phyloP scores from a whole-genome alignment of 2,329 filamentous ascomycete species.

The Juglanconis juglandina region DNA sequence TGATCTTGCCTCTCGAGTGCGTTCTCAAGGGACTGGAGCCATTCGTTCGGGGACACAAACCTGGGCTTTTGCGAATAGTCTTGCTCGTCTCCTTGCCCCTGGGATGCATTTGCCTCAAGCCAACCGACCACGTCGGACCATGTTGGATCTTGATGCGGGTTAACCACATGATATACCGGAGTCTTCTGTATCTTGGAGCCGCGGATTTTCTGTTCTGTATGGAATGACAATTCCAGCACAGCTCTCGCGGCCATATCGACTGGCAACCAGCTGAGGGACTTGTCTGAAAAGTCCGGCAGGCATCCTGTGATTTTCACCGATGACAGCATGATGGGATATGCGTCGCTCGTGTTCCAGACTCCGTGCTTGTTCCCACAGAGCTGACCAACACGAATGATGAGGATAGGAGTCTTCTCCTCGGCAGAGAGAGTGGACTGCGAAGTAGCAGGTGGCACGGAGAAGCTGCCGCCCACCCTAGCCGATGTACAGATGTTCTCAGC shows the following conservation, averaged over 20 bases:
- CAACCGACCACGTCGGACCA: slow-evolving; percentile 46
- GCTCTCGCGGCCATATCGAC: slow-evolving; percentile 41
- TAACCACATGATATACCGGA: slow-evolving; percentile 47
- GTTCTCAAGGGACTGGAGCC: slow-evolving; percentile 38
- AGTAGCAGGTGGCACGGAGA: slow-evolving; percentile 1
- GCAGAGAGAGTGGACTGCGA: slow-evolving; percentile 15
- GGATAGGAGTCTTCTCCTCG: slow-evolving; percentile 26
- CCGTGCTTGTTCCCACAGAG: slow-evolving; percentile 39
- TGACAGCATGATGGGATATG: slow-evolving; percentile 46
- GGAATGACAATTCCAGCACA: slow-evolving; percentile 35
- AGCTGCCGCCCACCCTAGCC: slow-evolving; percentile 26
- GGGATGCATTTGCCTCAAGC: slow-evolving; percentile 25
- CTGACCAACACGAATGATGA: slow-evolving; percentile 44
- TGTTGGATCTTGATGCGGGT: slow-evolving; percentile 37
- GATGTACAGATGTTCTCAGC: slow-evolving; percentile 50
- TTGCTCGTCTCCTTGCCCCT: not conserved
- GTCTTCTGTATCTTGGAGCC: slow-evolving; percentile 17
- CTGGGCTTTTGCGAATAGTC: not conserved
- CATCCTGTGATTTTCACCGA: slow-evolving; percentile 34
- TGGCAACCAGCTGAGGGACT: slow-evolving; percentile 42
- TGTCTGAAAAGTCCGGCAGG: slow-evolving; percentile 36
- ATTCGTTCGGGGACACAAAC: slow-evolving; percentile 37
- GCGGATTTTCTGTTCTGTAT: slow-evolving; percentile 21
- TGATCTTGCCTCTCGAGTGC: slow-evolving; percentile 31
- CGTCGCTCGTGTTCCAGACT: slow-evolving; percentile 46